These are phyloP conservation scores for Barbatosphaeria neglecta DNA, from an alignment of 495 filamentous ascomycete species.

Conservation along the genomic window DNA sequence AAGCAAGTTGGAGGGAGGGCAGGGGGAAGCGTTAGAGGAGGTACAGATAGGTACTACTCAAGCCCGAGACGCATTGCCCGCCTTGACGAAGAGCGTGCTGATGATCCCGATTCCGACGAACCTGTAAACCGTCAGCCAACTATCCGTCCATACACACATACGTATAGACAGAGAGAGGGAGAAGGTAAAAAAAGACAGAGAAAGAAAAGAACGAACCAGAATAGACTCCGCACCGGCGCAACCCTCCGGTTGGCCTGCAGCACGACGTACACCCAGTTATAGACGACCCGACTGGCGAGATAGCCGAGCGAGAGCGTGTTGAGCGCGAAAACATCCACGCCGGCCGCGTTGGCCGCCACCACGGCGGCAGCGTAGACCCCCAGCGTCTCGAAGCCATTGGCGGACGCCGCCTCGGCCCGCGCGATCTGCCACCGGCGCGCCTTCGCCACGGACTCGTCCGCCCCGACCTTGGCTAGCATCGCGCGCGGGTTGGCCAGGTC, in stretches of 20 bases:
- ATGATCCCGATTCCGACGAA: background rate
- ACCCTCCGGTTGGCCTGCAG: constrained; percentile 23
- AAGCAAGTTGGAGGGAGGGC: no score
- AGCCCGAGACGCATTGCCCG: no score
- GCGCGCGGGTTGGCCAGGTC: constrained; percentile 20
- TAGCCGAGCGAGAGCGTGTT: constrained; percentile 32
- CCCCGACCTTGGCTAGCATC: constrained; percentile 15
- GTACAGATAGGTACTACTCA: no score
- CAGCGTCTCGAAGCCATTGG: constrained; percentile 40
- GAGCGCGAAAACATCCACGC: constrained; percentile 16
- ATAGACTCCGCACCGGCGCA: constrained; percentile 19
- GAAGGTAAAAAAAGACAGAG: background rate
- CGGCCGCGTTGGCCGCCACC: constrained; percentile 35
- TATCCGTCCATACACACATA: no score
- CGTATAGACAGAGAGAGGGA: no score
- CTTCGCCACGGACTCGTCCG: constrained; percentile 32
- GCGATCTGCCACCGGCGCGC: constrained; percentile 25
- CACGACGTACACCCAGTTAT: constrained; percentile 34
- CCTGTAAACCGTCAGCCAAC: background rate
- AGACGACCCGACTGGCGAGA: constrained; percentile 26
- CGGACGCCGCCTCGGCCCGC: constrained; percentile 33
- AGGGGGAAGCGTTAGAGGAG: no score
- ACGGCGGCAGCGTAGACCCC: constrained; percentile 37
- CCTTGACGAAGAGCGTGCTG: background rate
- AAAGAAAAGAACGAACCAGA: background rate